Evolutionary conservation across 2,329 filamentous ascomycete species (phyloP).

Genomic region (Tetracladium maxilliforme): DNA sequence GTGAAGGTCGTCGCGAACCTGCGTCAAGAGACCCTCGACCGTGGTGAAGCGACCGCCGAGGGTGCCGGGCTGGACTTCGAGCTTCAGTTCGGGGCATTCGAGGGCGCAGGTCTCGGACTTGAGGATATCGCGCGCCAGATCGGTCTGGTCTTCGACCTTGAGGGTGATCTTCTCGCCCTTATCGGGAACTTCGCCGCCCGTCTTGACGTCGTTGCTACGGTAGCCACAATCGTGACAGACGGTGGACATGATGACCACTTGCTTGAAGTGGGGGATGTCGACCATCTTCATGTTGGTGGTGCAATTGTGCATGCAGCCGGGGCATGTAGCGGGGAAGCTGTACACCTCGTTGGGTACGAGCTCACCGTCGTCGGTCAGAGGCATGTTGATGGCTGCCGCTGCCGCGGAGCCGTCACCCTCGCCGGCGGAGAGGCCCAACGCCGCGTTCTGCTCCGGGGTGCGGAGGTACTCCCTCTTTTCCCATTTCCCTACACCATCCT

Average conservation of each 20-base stretch:
- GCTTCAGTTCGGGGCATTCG: conserved; percentile 71
- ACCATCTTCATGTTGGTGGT: conserved; percentile 98
- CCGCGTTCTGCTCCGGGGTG: conserved; percentile 73
- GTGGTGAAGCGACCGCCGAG: conserved; percentile 95
- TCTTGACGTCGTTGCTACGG: conserved; percentile 94
- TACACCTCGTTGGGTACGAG: conserved; percentile 90
- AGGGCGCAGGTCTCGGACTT: conserved; percentile 90
- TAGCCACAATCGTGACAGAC: conserved; percentile 87
- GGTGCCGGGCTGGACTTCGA: conserved; percentile 84
- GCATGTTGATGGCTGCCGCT: conserved; percentile 20
- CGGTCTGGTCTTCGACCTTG: conserved; percentile 49
- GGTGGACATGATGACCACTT: conserved; percentile 91
- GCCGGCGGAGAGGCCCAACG: conserved; percentile 60
- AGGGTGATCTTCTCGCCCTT: conserved; percentile 76
- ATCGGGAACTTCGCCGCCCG: conserved; percentile 79
- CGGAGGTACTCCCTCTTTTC: conserved; percentile 72
- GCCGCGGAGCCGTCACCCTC: conserved; percentile 27
- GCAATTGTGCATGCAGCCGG: conserved; percentile 75
- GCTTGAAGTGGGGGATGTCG: conserved; percentile 94
- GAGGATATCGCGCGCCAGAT: conserved; percentile 83
- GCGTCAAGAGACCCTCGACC: conserved; percentile 81
- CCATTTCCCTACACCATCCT: conserved; percentile 75
- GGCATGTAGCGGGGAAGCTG: conserved; percentile 80
- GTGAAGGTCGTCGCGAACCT: conserved; percentile 81
- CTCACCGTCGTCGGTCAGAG: conserved; percentile 43